These are phyloP conservation scores for Mikania micrantha DNA, from an alignment of 129 eudicot species.

Conservation along the genomic window DNA sequence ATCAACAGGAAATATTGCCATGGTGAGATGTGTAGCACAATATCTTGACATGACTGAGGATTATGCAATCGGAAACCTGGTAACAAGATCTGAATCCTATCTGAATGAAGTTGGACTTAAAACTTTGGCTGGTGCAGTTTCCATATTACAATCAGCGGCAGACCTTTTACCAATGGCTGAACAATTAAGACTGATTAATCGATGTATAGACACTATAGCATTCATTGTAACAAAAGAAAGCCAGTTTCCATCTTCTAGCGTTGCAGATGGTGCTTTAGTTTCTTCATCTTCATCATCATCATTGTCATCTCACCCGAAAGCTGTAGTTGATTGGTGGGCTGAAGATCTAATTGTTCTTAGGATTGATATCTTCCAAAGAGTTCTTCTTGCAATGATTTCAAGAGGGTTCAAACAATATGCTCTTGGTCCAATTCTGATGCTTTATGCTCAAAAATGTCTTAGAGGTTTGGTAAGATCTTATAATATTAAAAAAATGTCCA, in stretches of 20 bases:
- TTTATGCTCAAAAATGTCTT: conserved; percentile 84
- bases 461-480: conserved; percentile 84
- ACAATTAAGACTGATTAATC: conserved; percentile 54
- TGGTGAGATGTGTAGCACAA: conserved; percentile 83
- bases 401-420: conserved; percentile 91
- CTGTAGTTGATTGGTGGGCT: conserved; percentile 95
- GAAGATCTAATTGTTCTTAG: conserved; percentile 76
- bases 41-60: conserved; percentile 97
- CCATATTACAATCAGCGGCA: conserved; percentile 56
- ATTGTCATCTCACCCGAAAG: conserved; percentile 31
- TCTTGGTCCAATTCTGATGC: conserved; percentile 86
- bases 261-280: conserved; percentile 29
- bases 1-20: conserved; percentile 65
- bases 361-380: conserved; percentile 83
- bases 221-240: conserved; percentile 63
- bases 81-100: conserved; percentile 69
- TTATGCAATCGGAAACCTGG: conserved; percentile 59
- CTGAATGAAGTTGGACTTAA: conserved; percentile 69
- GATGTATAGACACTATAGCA: conserved; percentile 81
- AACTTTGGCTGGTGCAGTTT: conserved; percentile 52
- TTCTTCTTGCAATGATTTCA: conserved; percentile 77
- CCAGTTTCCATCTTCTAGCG: conserved; percentile 30
- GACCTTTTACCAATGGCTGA: conserved; percentile 60
- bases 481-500: no score
- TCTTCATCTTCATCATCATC: conserved; percentile 15